These are phyloP conservation scores for Crithidia fasciculata DNA, from an alignment of 208 protist species.

Conservation along the genomic window DNA sequence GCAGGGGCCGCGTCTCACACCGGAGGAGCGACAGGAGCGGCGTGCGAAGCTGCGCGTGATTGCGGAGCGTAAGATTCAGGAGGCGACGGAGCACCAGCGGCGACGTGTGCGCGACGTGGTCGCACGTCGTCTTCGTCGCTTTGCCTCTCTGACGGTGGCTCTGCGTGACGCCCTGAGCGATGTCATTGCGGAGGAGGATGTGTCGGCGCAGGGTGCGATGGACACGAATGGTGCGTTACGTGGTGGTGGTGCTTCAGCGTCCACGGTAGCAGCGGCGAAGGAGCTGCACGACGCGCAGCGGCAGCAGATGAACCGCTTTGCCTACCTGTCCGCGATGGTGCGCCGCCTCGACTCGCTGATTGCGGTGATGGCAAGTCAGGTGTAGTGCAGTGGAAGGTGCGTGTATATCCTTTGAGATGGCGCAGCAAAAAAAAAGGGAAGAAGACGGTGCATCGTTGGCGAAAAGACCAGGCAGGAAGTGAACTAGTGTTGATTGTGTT, in stretches of 20 bases:
- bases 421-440: neutral
- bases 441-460: neutral
- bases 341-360: constrained; percentile 24
- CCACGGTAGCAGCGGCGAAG: constrained; percentile 2
- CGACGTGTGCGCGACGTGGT: constrained; percentile 55
- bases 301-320: constrained; percentile 23
- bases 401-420: neutral
- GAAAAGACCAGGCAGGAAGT: neutral
- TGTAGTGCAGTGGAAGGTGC: neutral
- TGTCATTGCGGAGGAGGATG: constrained; percentile 33
- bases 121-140: constrained; percentile 40
- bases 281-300: constrained; percentile 27
- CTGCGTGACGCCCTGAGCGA: constrained; percentile 43
- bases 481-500: neutral
- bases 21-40: constrained; percentile 25
- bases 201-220: constrained; percentile 1
- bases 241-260: too few species aligned
- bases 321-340: constrained; percentile 24
- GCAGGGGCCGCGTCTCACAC: constrained; percentile 1
- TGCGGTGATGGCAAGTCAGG: constrained; percentile 28
- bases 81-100: constrained; percentile 34
- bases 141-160: constrained; percentile 39
- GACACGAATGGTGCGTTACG: too few species aligned
- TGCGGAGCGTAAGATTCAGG: constrained; percentile 28
- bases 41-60: constrained; percentile 30